phyloP scores from a whole-genome alignment of 2,329 filamentous ascomycete genomes.

The Neoscytalidium dimidiatum region DNA sequence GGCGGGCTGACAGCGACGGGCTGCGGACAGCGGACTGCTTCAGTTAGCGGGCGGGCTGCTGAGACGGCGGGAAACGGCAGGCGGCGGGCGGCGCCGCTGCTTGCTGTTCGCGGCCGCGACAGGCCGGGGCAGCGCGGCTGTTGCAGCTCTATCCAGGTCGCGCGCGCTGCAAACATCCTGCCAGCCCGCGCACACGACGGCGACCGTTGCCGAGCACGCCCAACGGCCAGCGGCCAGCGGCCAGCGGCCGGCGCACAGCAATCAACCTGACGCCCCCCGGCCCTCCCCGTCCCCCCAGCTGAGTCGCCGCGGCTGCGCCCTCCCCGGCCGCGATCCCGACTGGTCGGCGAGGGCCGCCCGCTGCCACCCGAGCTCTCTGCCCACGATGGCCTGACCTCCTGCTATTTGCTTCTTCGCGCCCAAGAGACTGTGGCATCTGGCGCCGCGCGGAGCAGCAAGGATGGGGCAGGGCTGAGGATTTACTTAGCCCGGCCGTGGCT shows the following conservation, averaged over 20 bases:
- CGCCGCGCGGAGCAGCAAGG: slow-evolving; percentile 8
- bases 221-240: background rate
- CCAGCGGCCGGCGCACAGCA: background rate
- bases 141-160: background rate
- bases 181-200: background rate
- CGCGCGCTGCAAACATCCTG: background rate
- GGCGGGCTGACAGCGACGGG: background rate
- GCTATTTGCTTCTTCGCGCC: slow-evolving; percentile 3
- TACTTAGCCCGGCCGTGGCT: background rate
- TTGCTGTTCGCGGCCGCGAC: background rate
- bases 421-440: background rate
- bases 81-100: background rate
- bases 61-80: background rate
- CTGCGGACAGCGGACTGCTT: too few relatives aligned
- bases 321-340: slow-evolving; percentile 8
- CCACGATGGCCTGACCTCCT: slow-evolving; percentile 16
- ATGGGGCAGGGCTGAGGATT: slow-evolving; percentile 3
- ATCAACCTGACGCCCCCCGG: slow-evolving; percentile 11
- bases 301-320: slow-evolving; percentile 6
- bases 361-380: slow-evolving; percentile 11
- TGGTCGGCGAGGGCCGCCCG: slow-evolving; percentile 11
- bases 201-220: slow-evolving; percentile 6
- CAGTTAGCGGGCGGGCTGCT: background rate
- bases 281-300: background rate
- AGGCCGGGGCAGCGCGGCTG: background rate